A percentile compares a stretch with the other conserved stretches of the same genome.
phyloP scores from a whole-genome alignment of 805 yeast species.

The Hanseniaspora vineae region DNA sequence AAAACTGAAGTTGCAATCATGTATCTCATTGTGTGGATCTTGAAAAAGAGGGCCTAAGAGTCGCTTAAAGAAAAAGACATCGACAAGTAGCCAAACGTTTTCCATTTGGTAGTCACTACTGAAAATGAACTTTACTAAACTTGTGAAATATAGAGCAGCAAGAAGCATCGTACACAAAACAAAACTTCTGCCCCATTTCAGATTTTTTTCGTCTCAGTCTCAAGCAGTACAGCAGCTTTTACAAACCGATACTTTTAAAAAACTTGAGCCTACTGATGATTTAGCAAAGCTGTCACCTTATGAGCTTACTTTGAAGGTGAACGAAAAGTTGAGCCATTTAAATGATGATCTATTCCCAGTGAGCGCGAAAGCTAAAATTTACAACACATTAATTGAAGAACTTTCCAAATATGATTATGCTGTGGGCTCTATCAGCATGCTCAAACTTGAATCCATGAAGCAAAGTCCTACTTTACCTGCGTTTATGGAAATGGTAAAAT shows the following conservation, averaged over 20 bases:
- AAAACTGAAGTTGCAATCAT: too few relatives aligned
- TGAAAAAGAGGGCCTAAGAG: too few relatives aligned
- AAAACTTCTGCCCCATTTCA: too few relatives aligned
- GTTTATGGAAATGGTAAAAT: conserved; percentile 2
- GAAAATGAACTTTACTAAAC: too few relatives aligned
- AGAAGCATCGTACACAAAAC: too few relatives aligned
- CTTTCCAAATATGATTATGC: conserved; percentile 21
- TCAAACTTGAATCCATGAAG: neutral
- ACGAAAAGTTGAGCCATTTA: conserved; percentile 5
- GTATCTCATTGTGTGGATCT: too few relatives aligned
- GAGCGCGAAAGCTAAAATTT: conserved; percentile 11
- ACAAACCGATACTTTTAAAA: neutral
- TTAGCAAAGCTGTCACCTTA: conserved; percentile 10
- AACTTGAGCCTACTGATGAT: neutral
- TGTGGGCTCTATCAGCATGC: conserved; percentile 18
- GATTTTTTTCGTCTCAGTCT: too few relatives aligned
- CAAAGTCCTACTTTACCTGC: conserved; percentile 1
- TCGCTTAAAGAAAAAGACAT: too few relatives aligned
- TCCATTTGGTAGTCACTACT: too few relatives aligned
- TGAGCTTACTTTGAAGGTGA: conserved; percentile 11
- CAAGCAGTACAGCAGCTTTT: neutral
- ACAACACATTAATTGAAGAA: conserved; percentile 19
- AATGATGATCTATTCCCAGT: conserved; percentile 2
- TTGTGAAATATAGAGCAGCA: too few relatives aligned
- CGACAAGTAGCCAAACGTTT: too few relatives aligned